Base-by-base conservation (phyloP, 2,329 filamentous ascomycete species). In the Stromatinia cepivora region DNA sequence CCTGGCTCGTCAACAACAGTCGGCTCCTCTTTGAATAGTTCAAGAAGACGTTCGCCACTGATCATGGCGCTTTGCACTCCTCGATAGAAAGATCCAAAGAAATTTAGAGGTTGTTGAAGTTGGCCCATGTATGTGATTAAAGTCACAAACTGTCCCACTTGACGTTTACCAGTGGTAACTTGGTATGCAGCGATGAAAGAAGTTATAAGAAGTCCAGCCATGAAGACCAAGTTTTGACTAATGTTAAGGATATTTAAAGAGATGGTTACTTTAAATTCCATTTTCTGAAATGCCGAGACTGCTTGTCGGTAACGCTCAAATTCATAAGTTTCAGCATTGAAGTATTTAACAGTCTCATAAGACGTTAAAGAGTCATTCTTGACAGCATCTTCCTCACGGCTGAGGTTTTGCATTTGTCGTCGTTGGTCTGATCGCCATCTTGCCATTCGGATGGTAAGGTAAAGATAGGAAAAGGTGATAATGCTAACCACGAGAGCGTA, bases 291-390 rank as follows among this genome's bases (percentile, higher is more conserved):
- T 67, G 86, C 86, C 58, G 82, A 82, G 67, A 95, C 91, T 36
- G 92, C 91, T 57, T 84, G 81, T 59, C 88, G 85, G 76, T 93
- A 94, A 34, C 92, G 86, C 62, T 85, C 82, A 74, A 93, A 93
- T 77, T 95, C 92, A 77, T 91, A 94, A 2, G 87, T 83, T 77
- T 94, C 92, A 10, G 92, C 92, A 75, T 94, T 94, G 84, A 95
- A 95, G 77, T 94, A 94, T 78, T 94, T 95, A 78, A 94, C 92
- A 2, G 92, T 94, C 82, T 99, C 95, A 79, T 98, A 99, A n/a
- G 93, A 97, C 72, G 95, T 93, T 83, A 99, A 95, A 0, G 95
- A 98, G 79, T 99, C 95, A 78, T 97, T 98, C 81, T 98, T 98
- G 75, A 98, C 93, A 9, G 95, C 95, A 80, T 97, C 94, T 81